Conservation (phyloP, 805 yeast species). For the Ogataea trehaloabstinens region DNA sequence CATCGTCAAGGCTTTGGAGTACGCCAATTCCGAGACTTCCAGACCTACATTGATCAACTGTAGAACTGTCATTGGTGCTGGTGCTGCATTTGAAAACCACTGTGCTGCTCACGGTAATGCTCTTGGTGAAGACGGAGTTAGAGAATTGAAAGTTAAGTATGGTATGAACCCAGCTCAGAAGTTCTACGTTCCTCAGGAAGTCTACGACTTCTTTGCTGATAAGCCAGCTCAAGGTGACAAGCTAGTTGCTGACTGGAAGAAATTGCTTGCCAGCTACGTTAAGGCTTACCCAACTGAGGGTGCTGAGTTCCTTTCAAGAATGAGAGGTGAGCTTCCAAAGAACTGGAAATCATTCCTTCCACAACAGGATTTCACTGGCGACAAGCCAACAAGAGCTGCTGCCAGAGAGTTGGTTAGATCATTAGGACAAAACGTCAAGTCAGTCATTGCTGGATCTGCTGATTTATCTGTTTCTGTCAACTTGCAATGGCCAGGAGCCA, state of each 20-base stretch:
- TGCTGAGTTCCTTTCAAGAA: slow-evolving; percentile 76
- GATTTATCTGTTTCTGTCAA: slow-evolving; percentile 91
- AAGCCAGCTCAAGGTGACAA: slow-evolving; percentile 61
- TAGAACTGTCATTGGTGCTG: slow-evolving; percentile 90
- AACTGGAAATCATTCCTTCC: slow-evolving; percentile 85
- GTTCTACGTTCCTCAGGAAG: slow-evolving; percentile 81
- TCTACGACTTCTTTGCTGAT: slow-evolving; percentile 63
- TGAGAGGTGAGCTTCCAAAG: slow-evolving; percentile 72
- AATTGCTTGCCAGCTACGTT: slow-evolving; percentile 56
- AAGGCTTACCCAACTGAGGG: slow-evolving; percentile 73
- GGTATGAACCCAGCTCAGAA: slow-evolving; percentile 87
- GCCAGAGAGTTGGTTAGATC: slow-evolving; percentile 75
- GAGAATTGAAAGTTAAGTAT: slow-evolving; percentile 74
- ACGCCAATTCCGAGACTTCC: slow-evolving; percentile 29
- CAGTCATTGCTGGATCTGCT: slow-evolving; percentile 91
- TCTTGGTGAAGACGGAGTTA: slow-evolving; percentile 87
- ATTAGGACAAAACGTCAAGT: slow-evolving; percentile 61
- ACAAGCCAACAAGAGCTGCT: slow-evolving; percentile 92
- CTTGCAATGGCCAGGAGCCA: slow-evolving; percentile 81
- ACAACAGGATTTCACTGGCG: slow-evolving; percentile 75
- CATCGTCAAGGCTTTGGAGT: slow-evolving; percentile 56
- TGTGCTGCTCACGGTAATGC: slow-evolving; percentile 96
- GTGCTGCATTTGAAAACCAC: slow-evolving; percentile 82
- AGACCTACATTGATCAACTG: slow-evolving; percentile 83
- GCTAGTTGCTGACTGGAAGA: slow-evolving; percentile 74